A percentile compares a stretch with the other conserved stretches of the same genome.
Evolutionary conservation across 805 yeast species (phyloP).

Genomic region (Komagataella pastoris): DNA sequence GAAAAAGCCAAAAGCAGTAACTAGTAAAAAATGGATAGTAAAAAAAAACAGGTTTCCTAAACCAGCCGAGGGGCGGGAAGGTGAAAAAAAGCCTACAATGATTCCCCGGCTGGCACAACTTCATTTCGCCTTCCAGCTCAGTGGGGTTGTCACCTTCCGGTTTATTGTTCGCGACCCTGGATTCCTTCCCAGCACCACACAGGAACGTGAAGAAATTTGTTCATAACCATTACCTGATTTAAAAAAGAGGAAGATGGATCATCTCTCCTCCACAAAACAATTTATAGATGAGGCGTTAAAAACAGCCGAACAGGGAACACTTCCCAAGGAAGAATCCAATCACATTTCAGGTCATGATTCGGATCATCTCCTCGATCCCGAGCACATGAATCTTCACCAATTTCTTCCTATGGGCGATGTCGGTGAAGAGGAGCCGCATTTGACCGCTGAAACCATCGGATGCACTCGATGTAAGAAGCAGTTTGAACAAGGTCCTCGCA

Average conservation of each 20-base stretch:
- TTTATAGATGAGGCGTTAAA: not conserved
- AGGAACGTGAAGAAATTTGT: not conserved
- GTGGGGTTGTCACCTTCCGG: not conserved
- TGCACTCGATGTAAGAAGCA: constrained; percentile 52
- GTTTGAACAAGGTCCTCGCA: constrained; percentile 33
- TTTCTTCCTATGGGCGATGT: not conserved
- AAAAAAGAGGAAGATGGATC: not conserved
- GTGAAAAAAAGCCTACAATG: too few relatives aligned
- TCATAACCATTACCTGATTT: not conserved
- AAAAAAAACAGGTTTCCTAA: too few relatives aligned
- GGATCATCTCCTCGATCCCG: not conserved
- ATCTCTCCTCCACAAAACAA: not conserved
- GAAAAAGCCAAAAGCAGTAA: not conserved
- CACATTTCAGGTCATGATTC: not conserved
- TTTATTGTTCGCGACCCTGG: not conserved
- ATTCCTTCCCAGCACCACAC: not conserved
- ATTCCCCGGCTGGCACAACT: not conserved
- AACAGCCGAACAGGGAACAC: not conserved
- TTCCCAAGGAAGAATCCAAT: not conserved
- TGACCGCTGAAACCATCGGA: not conserved
- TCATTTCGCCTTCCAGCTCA: too few relatives aligned
- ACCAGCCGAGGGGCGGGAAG: not conserved
- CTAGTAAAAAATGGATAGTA: not conserved
- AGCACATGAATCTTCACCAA: not conserved
- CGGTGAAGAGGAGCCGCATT: not conserved